Evolutionary conservation across 2,329 filamentous ascomycete species (phyloP).

Genomic region (Arachnomyces sp.): DNA sequence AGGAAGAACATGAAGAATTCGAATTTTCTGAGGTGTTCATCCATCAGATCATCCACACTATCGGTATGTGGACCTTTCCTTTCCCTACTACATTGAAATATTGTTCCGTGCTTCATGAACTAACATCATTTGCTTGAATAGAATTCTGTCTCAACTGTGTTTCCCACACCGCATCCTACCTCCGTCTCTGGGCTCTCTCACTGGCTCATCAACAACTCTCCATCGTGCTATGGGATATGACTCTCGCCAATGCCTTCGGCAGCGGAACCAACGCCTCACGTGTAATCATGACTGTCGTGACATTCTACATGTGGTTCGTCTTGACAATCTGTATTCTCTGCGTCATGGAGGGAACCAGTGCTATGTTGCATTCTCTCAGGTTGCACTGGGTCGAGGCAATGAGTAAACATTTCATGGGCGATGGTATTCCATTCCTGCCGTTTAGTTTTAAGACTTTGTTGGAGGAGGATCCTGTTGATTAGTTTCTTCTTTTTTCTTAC

Average conservation of each 20-base stretch:
- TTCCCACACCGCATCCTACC: conserved; percentile 95
- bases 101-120: conserved; percentile 6
- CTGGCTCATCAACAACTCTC: conserved; percentile 97
- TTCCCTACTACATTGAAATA: not conserved
- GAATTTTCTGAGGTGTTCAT: conserved; percentile 98
- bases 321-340: conserved; percentile 74
- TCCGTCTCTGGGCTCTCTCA: conserved; percentile 95
- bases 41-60: conserved; percentile 97
- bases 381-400: conserved; percentile 97
- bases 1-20: conserved; percentile 87
- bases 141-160: conserved; percentile 99
- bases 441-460: conserved; percentile 80
- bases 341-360: conserved; percentile 92
- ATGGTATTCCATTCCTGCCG: conserved; percentile 76
- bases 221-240: conserved; percentile 95
- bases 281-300: conserved; percentile 70
- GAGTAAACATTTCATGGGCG: conserved; percentile 93
- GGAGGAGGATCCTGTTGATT: conserved; percentile 63
- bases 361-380: conserved; percentile 87
- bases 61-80: conserved; percentile 56
- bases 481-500: conserved; percentile 8
- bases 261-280: conserved; percentile 57
- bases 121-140: conserved; percentile 27
- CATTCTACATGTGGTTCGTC: conserved; percentile 86
- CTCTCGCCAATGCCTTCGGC: conserved; percentile 67